Base-by-base conservation (phyloP, 2,329 filamentous ascomycete species). In the Venturia oleaginea region DNA sequence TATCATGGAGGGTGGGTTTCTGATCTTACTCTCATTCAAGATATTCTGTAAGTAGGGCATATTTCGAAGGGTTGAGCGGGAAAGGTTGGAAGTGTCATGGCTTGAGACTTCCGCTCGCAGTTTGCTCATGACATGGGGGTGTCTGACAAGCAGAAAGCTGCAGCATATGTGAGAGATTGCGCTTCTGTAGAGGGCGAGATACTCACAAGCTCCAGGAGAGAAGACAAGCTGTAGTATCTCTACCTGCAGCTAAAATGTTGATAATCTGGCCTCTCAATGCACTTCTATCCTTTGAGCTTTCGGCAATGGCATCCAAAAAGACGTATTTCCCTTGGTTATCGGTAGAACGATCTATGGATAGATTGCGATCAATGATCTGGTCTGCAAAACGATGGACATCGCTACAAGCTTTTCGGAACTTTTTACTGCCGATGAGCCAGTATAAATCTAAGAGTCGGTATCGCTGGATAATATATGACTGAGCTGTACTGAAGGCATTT, bases 261-360 rank as follows among this genome's bases (percentile, higher is more conserved):
- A 94, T 83, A 59, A 96, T 80, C 75, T 97, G 92, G 75, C 96
- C 92, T 42, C 91, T 89, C 13, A 97, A 82, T 3, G 91, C 83
- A 63, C 81, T 83, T 34, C 77, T 73, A 67, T 81, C 78, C 37
- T 89, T 85, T 0, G 92, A 96, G 77, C 91, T 92, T 48, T 83
- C 81, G 57, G 91, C 91, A 2, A 97, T 83, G 40, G 91, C 89
- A 75, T 96, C 89, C 22, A 96, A 83, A 77, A 97, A 96, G 1
- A 89, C 95, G 75, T 94, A 92, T 59, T 82, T 83, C 67, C 82
- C 78, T 71, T 89, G 88, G 10, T 84, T 84, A 71, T 89, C 91
- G 64, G 83, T 83, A 76, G 89, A 91, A 66, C 85, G 81, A 59
- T 87, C 85, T 1, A 95, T 83, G 6, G 80, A 80, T 5, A 96